Evolutionary conservation across 2,329 filamentous ascomycete genomes (phyloP).

Genomic region (Botrytis deweyae): DNA sequence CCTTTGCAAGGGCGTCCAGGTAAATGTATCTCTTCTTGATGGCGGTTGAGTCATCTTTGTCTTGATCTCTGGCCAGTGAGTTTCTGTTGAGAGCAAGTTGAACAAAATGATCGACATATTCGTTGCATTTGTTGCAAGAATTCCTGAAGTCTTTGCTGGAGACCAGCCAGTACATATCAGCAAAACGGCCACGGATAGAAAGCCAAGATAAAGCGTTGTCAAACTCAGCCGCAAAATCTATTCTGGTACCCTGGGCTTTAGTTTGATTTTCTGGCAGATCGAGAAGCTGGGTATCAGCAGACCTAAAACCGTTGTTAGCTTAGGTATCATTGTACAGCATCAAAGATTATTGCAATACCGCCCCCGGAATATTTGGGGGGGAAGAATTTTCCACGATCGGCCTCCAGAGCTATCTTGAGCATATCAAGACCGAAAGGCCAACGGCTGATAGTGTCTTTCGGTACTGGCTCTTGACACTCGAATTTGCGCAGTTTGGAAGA

Average conservation of each 20-base stretch:
- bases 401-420: not conserved
- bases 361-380: not conserved
- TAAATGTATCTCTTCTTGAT: constrained; percentile 44
- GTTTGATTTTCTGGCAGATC: not conserved
- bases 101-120: constrained; percentile 49
- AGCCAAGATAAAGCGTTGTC: not conserved
- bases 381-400: not conserved
- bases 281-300: not conserved
- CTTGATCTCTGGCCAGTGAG: constrained; percentile 32
- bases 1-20: constrained; percentile 48
- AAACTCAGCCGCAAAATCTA: constrained; percentile 2
- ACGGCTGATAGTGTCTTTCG: not conserved
- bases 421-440: constrained; percentile 1
- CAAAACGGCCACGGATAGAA: not conserved
- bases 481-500: not conserved
- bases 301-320: not conserved
- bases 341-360: not conserved
- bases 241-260: not conserved
- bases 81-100: constrained; percentile 25
- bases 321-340: not conserved
- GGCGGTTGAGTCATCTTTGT: constrained; percentile 42
- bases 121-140: constrained; percentile 37
- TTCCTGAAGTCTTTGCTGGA: constrained; percentile 39
- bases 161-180: constrained; percentile 28
- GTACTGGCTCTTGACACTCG: constrained; percentile 1